Evolutionary conservation across 2,329 filamentous ascomycete species (phyloP), one percentile per base, ranked within the genome.

Genomic region (Talaromyces sp.): DNA sequence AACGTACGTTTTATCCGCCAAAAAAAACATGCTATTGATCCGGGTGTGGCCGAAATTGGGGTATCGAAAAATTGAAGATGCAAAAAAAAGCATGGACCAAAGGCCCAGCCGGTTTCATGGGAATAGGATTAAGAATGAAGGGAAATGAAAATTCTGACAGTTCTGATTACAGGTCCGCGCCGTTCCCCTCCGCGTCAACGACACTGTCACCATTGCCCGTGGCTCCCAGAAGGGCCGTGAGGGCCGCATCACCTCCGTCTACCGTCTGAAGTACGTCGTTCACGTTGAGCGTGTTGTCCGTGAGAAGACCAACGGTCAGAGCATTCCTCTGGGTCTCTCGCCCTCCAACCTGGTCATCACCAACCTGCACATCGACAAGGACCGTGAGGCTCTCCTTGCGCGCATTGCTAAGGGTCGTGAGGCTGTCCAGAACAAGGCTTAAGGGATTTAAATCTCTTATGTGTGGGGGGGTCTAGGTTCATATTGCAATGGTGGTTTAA

Each of bases 281-380:
- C 93, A 97, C 87, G 80, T 99, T 78, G 93, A 97, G 86, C 91
- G 93, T 73, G 88, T 99, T 77, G 87, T 87, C 79, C 91, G 92
- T 76, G 94, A 99, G 80, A 99, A 99, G 89, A 89, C 86, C 78
- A 94, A 91, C 78, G 93, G 94, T 81, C 92, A 97, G 84, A 89
- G 86, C 76, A 92, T 97, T 52, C 93, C 93, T 63, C 84, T 97
- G 75, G 91, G 91, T 78, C 87, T 99, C 80, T 89, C 93, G 81
- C 88, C 94, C 73, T 95, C 89, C 81, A 97, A 97, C 81, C 91
- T 96, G 69, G 88, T 96, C 82, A 89, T 99, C 84, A 96, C 88
- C 82, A 97, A 97, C 87, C 86, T 97, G 79, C 96, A 97, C 89
- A 85, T 97, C 81, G 76, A 80, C 65, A 80, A 80, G 72, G 77